A percentile compares a stretch with the other conserved stretches of the same genome.
Conservation (phyloP, 2,329 filamentous ascomycete genomes). For the Diaporthe helianthi region DNA sequence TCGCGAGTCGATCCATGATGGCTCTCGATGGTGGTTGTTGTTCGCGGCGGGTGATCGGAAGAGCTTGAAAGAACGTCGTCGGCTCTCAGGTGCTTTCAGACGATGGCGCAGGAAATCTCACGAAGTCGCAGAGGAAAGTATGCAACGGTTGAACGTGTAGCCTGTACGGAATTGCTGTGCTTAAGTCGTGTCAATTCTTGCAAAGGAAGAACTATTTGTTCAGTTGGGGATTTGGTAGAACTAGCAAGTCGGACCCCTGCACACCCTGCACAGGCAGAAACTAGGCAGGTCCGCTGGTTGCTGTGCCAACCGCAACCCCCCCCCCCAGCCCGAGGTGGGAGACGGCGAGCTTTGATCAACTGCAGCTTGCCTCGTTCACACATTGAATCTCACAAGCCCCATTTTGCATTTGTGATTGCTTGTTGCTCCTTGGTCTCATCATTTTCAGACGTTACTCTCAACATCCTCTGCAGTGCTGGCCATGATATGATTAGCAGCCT, state of each 20-base stretch:
- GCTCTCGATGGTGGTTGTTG: not conserved
- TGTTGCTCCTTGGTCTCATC: conserved; percentile 31
- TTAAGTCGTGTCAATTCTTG: not conserved
- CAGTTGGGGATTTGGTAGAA: not conserved
- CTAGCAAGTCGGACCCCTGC: conserved; percentile 7
- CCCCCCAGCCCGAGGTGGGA: not conserved
- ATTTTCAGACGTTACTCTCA: conserved; percentile 38
- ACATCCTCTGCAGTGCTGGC: conserved; percentile 38
- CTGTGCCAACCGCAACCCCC: conserved; percentile 5
- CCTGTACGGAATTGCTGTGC: not conserved
- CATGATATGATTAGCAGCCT: conserved; percentile 46
- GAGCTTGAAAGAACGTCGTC: not conserved
- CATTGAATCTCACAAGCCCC: not conserved
- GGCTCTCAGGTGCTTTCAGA: not conserved
- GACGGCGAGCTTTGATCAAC: not conserved
- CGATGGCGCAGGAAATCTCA: not conserved
- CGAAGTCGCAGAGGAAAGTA: not conserved
- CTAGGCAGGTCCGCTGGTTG: not conserved
- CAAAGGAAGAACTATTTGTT: not conserved
- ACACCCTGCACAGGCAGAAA: not conserved
- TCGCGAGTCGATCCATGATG: conserved; percentile 29
- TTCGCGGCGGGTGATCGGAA: not conserved
- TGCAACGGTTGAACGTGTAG: too few species aligned
- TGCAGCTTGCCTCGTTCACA: not conserved
- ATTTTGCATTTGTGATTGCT: conserved; percentile 18